Base-by-base conservation (phyloP, 257 asterid genomes). In the Leonotis leonurus region DNA sequence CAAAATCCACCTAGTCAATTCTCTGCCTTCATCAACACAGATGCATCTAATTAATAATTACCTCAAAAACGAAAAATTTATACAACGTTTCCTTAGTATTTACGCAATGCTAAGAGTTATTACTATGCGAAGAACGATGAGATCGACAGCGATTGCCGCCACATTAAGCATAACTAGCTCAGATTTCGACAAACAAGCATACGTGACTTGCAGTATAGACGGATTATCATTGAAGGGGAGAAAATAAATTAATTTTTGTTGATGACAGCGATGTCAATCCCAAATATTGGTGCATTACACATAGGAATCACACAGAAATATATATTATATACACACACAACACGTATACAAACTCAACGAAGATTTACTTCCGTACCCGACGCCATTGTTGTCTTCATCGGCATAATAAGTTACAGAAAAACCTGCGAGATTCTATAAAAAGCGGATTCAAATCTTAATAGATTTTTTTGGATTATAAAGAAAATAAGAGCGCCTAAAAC, bases 261-360 rank as follows among this genome's bases (percentile, higher is more conserved):
- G 78, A 68, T 22, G 78, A 68, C 55, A 55, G 13, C 24, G 57
- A 68, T 62, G 56, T 67, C 48, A 5, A 57, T 5, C 24, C 56
- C 56, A 43, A 16, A 21, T 22, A 54, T 49, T n/a, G 26, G 75
- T 74, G 72, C 72, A 45, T 17, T 17, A 69, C 79, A 74, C 69
- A 44, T 64, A n/a, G 41, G 75, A 35, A 44, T 43, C 66, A 63
- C 79, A 49, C 5, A 33, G 24, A 9, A 14, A 53, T 13, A 50
- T n/a, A 54, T 6, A 30, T 35, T 3, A 35, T 16, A 35, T 4
- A 18, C 18, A 6, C 32, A 12, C 13, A 35, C 1, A 35, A 36
- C n/a, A 21, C 18, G 62, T 18, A 45, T 49, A 32, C 22, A 29
- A 53, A 21, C 25, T 43, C 48, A 39, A 13, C 54, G 32, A 21